These are phyloP conservation scores for Xerocomus amazonicus DNA, from an alignment of 1,284 basidiomycete species.

Conservation along the genomic window DNA sequence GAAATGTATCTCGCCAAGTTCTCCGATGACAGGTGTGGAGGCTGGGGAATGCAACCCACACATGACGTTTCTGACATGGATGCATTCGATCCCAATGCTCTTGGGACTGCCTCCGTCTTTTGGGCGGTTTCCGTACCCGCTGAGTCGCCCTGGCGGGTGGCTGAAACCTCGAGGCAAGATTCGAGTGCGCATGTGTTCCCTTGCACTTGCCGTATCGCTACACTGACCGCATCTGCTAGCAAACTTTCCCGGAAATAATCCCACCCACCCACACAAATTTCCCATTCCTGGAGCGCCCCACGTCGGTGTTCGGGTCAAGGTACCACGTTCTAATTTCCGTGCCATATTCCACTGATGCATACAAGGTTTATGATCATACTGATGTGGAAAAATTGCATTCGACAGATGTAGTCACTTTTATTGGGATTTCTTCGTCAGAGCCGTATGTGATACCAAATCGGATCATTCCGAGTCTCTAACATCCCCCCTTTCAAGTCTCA, in stretches of 20 bases:
- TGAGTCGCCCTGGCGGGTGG: constrained; percentile 48
- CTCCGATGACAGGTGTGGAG: constrained; percentile 46
- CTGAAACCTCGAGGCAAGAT: constrained; percentile 35
- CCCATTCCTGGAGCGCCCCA: constrained; percentile 52
- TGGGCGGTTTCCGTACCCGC: constrained; percentile 74
- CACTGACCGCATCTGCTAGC: constrained; percentile 11
- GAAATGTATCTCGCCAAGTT: constrained; percentile 64
- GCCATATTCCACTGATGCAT: constrained; percentile 6
- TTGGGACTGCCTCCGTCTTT: constrained; percentile 59
- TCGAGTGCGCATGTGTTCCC: constrained; percentile 15
- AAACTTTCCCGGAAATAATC: constrained; percentile 21
- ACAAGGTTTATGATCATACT: constrained; percentile 54
- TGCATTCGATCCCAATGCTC: constrained; percentile 42
- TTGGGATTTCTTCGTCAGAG: constrained; percentile 67
- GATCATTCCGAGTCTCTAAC: constrained; percentile 17
- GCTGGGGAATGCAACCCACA: constrained; percentile 60
- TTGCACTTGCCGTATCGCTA: not conserved
- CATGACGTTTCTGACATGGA: constrained; percentile 27
- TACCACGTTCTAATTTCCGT: constrained; percentile 23
- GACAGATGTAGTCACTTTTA: constrained; percentile 60
- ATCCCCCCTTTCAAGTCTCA: constrained; percentile 25
- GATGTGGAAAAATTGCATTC: constrained; percentile 46
- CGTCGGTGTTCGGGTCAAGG: constrained; percentile 68
- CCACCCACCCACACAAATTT: constrained; percentile 57
- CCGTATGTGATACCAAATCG: constrained; percentile 42